phyloP scores from a whole-genome alignment of 169 alveolate species.

The Plasmodium coatneyi region DNA sequence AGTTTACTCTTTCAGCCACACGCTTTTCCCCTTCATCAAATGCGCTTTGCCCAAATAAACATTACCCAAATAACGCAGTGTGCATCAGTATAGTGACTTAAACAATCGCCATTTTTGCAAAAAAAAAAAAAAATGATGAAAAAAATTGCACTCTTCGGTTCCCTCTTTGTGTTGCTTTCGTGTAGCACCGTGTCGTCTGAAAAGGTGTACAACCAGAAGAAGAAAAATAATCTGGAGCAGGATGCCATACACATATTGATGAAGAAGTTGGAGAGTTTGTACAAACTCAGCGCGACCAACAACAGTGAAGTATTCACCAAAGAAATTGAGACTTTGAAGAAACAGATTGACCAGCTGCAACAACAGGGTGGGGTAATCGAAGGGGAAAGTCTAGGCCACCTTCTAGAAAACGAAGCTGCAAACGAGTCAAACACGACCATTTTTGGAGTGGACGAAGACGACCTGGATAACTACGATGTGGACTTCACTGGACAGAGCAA shows the following conservation, averaged over 20 bases:
- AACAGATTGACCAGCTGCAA: conserved; percentile 1
- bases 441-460: conserved; percentile 13
- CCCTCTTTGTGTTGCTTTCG: not conserved
- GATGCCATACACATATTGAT: not conserved
- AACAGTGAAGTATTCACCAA: not conserved
- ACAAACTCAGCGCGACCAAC: not conserved
- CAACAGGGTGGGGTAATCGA: not conserved
- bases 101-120: not conserved
- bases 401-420: not conserved
- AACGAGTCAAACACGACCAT: not conserved
- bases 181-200: not conserved
- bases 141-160: not conserved
- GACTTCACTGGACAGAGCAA: conserved; percentile 2
- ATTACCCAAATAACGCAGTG: not conserved
- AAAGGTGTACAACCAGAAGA: not conserved
- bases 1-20: not conserved
- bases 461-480: not conserved
- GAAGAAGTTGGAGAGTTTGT: conserved; percentile 4
- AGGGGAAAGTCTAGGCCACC: not conserved
- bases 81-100: not conserved
- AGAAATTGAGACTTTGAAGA: conserved; percentile 1
- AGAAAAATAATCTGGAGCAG: not conserved
- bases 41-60: not conserved
- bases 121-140: not conserved
- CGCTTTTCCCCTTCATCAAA: not conserved